Base-by-base conservation (phyloP, 495 filamentous ascomycete genomes). In the Chaetomium tenue region DNA sequence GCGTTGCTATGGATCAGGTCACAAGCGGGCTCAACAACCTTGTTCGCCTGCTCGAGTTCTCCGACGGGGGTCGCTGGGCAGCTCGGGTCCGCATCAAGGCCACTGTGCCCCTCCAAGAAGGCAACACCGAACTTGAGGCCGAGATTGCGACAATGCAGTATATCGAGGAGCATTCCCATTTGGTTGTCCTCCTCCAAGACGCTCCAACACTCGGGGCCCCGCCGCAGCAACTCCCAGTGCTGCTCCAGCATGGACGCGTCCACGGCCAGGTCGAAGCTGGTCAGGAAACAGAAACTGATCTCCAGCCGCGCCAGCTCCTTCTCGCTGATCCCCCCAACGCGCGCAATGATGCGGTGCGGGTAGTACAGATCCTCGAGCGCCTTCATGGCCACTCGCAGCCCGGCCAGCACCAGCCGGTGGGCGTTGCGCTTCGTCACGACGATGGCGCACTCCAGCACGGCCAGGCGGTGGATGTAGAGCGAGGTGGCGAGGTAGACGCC, bases 401-500 rank as follows among this genome's bases (percentile, higher is more conserved):
- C 90, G 0, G 91, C 93, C 11, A 98, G 84, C 20, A 97, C 79
- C 26, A 98, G 79, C 23, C 94, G 88, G 73, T 98, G 94, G 60
- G 90, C 87, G 56, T 96, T 98, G 46, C 89, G 84, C 61, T 83
- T 82, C 8, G 91, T 95, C 23, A 97, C 85, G 3, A 85, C 83
- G 18, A 94, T 85, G 16, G 87, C 81, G 57, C 83, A 83, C 67
- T 97, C 91, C 40, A 87, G 77, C 12, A 92, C 82, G 0, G 87
- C 88, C 47, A 98, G 83, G 56, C 86, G 83, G 69, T 91, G 88
- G 58, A 97, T 92, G 74, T 98, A 98, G n/a, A 88, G 77, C 52
- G 91, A 91, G 2, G 94, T 87, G 2, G 94, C 92, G n/a, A 98
- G 86, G 69, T 94, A 96, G 39, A 97, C 95, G 18, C 87, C 93